Conservation (phyloP, 129 eudicot species). For the Helichrysum umbraculigerum region DNA sequence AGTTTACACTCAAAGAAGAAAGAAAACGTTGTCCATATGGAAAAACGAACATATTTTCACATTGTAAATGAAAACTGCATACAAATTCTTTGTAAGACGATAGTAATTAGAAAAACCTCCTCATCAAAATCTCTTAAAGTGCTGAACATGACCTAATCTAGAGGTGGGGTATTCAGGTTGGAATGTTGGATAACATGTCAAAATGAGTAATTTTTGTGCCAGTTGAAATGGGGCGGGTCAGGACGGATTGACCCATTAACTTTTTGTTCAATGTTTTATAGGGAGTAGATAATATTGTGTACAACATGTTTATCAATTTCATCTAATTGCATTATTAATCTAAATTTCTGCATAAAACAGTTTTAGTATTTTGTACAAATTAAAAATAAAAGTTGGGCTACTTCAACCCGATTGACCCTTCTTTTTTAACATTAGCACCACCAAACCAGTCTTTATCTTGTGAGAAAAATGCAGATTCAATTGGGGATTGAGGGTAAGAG, state of each 20-base stretch:
- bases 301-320: too few species aligned
- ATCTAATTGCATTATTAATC: too few species aligned
- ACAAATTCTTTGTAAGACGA: not conserved
- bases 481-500: conserved; percentile 66
- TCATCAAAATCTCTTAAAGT: not conserved
- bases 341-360: too few species aligned
- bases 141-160: not conserved
- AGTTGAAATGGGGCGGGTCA: not conserved
- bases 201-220: not conserved
- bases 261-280: not conserved
- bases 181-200: not conserved
- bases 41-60: not conserved
- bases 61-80: not conserved
- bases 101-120: not conserved
- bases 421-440: not conserved
- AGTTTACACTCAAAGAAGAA: not conserved
- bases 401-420: not conserved
- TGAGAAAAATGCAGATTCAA: conserved; percentile 48
- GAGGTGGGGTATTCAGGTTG: not conserved
- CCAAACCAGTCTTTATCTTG: not conserved
- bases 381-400: not conserved
- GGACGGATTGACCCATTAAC: not conserved
- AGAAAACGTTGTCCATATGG: not conserved
- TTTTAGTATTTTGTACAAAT: too few species aligned
- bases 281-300: too few species aligned